Base-by-base conservation (phyloP, 768 basidiomycete species). In the Mycena pura region DNA sequence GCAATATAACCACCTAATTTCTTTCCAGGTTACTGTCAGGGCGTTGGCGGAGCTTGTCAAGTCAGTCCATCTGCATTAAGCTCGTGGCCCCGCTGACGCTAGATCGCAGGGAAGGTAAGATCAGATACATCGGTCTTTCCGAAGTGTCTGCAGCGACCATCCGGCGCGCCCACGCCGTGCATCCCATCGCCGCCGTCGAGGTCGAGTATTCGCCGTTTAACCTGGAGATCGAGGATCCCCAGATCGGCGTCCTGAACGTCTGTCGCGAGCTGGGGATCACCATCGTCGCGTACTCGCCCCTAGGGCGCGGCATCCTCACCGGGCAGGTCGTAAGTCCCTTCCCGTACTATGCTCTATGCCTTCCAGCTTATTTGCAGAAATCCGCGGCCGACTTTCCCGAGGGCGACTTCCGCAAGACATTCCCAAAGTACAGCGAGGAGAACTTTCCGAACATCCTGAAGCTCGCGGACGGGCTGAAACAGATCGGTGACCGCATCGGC, bases 281-380 rank as follows among this genome's bases (percentile, higher is more conserved):
- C 11, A 52, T 75, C 34, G 68, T 74, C 5, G 69, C 69, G 3
- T 74, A 74, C 49, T 60, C 63, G n/a, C 73, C 73, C 6, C 62
- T 73, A 29, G 76, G 74, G 15, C 69, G 72, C 34, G 77, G 78
- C 6, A 62, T 77, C 22, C 40, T 78, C 19, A 73, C 64, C 7
- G 72, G 72, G 5, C 48, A 47, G 17, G 56, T 49, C 34, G 34
- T 40, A 13, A 22, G 39, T 40, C 3, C 3, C 9, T 14, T 17
- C n/a, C 28, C 3, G 10, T 3, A 2, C 38, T 10, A 32, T 28
- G 24, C 11, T 6, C 6, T 7, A 29, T 29, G 6, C 21, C 4
- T 34, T 22, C 9, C 5, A 49, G 9, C 47, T 17, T 3, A 31
- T 6, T 4, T 29, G 6, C 38, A 55, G 38, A 60, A 47, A 25